Evolutionary conservation across 1,284 basidiomycete genomes (phyloP).

Genomic region (Moesziomyces sp.): DNA sequence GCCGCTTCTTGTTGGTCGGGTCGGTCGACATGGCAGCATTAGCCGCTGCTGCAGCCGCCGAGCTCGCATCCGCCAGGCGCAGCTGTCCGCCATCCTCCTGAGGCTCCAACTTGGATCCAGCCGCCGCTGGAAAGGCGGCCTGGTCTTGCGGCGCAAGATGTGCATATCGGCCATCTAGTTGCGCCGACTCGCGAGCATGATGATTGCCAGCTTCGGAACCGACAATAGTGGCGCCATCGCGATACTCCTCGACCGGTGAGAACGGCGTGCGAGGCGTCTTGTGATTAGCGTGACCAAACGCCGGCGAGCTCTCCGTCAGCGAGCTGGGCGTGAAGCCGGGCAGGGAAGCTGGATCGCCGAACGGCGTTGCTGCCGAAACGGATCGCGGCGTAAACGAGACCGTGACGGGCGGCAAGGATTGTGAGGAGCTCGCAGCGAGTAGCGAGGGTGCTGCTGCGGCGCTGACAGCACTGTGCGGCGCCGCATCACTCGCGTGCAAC

Average conservation of each 20-base stretch:
- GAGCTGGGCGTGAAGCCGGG: constrained; percentile 62
- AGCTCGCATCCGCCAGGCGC: constrained; percentile 30
- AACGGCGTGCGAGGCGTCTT: constrained; percentile 60
- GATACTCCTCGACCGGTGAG: constrained; percentile 55
- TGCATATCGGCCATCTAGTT: constrained; percentile 15
- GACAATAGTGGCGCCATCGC: constrained; percentile 36
- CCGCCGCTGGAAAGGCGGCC: not conserved
- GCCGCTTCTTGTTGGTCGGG: constrained; percentile 20
- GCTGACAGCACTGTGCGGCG: not conserved
- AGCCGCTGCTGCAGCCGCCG: constrained; percentile 29
- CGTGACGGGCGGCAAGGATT: constrained; percentile 16
- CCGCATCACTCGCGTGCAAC: not conserved
- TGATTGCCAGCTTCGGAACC: constrained; percentile 21
- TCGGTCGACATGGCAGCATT: constrained; percentile 32
- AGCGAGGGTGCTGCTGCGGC: not conserved
- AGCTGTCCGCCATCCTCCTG: constrained; percentile 12
- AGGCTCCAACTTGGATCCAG: constrained; percentile 3
- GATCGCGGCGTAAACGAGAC: constrained; percentile 37
- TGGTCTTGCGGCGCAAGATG: constrained; percentile 1
- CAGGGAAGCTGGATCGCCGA: constrained; percentile 57
- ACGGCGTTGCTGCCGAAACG: constrained; percentile 19
- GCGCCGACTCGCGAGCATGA: constrained; percentile 4
- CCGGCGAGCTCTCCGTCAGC: constrained; percentile 57
- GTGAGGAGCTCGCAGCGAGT: constrained; percentile 1
- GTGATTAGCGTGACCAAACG: constrained; percentile 44